Conservation (phyloP, 2,329 filamentous ascomycete genomes). For the Colletotrichum kahawae region DNA sequence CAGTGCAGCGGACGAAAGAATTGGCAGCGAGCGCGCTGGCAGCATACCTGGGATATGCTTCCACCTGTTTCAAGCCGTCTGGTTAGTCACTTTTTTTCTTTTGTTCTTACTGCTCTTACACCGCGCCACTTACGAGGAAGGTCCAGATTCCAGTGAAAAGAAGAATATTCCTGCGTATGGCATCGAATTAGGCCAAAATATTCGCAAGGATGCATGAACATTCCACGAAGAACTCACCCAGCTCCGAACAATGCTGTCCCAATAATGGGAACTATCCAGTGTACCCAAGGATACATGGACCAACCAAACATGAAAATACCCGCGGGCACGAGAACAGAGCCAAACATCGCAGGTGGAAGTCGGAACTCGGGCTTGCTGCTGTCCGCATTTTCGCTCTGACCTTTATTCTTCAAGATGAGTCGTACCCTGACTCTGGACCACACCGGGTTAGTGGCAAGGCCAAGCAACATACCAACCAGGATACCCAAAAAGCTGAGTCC, state of each 20-base stretch:
- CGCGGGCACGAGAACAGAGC: constrained; percentile 78
- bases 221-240: constrained; percentile 56
- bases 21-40: constrained; percentile 84
- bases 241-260: constrained; percentile 74
- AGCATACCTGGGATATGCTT: constrained; percentile 77
- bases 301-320: constrained; percentile 91
- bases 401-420: constrained; percentile 60
- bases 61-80: constrained; percentile 51
- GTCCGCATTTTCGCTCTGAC: constrained; percentile 55
- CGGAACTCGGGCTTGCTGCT: constrained; percentile 86
- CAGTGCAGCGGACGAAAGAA: constrained; percentile 76
- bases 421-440: constrained; percentile 66
- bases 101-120: not conserved
- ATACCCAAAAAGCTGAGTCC: constrained; percentile 81
- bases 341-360: constrained; percentile 75
- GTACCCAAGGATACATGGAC: constrained; percentile 76
- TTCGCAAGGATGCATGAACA: not conserved
- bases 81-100: not conserved
- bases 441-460: constrained; percentile 65
- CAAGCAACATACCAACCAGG: constrained; percentile 70
- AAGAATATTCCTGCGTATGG: constrained; percentile 66
- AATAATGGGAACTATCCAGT: constrained; percentile 80
- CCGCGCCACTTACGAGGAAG: constrained; percentile 68
- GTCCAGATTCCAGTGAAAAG: constrained; percentile 87
- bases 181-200: constrained; percentile 2